A percentile compares a stretch with the other conserved stretches of the same genome.
These are phyloP conservation scores for Cylindrodendrum hubeiense DNA, from an alignment of 2,329 filamentous ascomycete species.

Conservation along the genomic window DNA sequence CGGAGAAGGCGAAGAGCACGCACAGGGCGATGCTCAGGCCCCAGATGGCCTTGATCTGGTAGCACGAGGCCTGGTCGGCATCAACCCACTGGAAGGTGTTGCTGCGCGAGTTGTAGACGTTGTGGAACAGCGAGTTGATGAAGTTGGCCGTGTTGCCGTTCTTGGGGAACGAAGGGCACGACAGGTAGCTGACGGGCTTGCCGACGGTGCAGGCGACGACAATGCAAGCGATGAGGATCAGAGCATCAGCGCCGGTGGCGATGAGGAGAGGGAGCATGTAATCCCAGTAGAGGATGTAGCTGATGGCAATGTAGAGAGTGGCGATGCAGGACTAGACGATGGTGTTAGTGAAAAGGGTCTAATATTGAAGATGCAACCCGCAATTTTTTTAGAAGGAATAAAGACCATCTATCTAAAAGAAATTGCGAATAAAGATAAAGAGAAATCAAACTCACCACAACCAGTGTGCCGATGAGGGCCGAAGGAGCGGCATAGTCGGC, in stretches of 20 bases:
- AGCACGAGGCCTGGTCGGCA: conserved; percentile 74
- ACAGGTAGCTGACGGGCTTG: conserved; percentile 82
- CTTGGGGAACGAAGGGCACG: conserved; percentile 70
- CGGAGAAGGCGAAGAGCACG: conserved; percentile 75
- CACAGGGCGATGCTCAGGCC: conserved; percentile 84
- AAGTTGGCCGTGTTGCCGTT: conserved; percentile 58
- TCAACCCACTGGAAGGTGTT: conserved; percentile 61
- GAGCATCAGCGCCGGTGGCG: conserved; percentile 72
- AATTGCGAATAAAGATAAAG: not conserved
- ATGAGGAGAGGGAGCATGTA: conserved; percentile 81
- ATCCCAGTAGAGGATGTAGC: conserved; percentile 85
- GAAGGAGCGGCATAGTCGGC: conserved; percentile 75
- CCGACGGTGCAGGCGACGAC: conserved; percentile 83
- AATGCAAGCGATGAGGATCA: conserved; percentile 81
- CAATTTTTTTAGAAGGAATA: not conserved
- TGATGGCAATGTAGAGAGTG: conserved; percentile 82
- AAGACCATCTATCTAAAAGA: not conserved
- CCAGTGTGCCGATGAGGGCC: conserved; percentile 82
- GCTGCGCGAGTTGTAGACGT: conserved; percentile 52
- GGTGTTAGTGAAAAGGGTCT: conserved; percentile 26
- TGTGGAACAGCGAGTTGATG: conserved; percentile 57
- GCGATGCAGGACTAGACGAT: conserved; percentile 79
- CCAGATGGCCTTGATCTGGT: conserved; percentile 90
- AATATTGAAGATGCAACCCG: not conserved
- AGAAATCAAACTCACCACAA: conserved; percentile 72